phyloP scores from a whole-genome alignment of 176 grass and related monocot species.

The Avena eriantha region DNA sequence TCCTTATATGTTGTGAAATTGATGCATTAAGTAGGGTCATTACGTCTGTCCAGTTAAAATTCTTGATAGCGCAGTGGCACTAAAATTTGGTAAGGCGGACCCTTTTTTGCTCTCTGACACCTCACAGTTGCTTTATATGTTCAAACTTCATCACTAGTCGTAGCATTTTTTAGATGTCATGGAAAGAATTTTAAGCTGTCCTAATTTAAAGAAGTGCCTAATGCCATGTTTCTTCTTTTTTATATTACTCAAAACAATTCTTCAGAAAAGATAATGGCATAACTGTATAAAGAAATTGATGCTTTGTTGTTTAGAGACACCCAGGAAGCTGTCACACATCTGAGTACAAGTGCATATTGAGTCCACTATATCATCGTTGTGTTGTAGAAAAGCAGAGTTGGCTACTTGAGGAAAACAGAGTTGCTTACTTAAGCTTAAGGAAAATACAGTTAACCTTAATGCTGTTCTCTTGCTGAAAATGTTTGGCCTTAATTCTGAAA shows the following conservation, averaged over 20 bases:
- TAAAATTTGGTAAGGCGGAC: constrained; percentile 2
- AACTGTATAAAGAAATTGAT: constrained; percentile 16
- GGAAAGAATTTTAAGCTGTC: not conserved
- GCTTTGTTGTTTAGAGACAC: constrained; percentile 5
- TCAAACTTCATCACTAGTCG: not conserved
- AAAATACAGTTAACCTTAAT: not conserved
- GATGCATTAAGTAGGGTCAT: constrained; percentile 5
- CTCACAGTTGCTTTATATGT: not conserved
- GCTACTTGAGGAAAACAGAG: not conserved
- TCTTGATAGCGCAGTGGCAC: not conserved
- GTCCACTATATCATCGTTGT: not conserved
- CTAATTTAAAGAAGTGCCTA: not conserved
- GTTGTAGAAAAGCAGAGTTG: not conserved
- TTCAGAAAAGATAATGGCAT: constrained; percentile 1
- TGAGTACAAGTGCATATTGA: constrained; percentile 6
- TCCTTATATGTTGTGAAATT: constrained; percentile 22
- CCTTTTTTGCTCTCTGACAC: constrained; percentile 5
- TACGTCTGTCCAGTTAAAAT: constrained; percentile 1
- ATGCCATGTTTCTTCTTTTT: not conserved
- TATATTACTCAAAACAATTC: constrained; percentile 13
- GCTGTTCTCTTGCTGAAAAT: constrained; percentile 23
- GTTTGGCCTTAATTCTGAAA: constrained; percentile 41
- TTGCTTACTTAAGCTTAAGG: no score
- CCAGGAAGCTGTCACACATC: constrained; percentile 12
- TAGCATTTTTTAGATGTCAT: constrained; percentile 1